These are phyloP conservation scores for Chlorencoelia australis DNA, from an alignment of 2,329 filamentous ascomycete genomes.

Conservation along the genomic window DNA sequence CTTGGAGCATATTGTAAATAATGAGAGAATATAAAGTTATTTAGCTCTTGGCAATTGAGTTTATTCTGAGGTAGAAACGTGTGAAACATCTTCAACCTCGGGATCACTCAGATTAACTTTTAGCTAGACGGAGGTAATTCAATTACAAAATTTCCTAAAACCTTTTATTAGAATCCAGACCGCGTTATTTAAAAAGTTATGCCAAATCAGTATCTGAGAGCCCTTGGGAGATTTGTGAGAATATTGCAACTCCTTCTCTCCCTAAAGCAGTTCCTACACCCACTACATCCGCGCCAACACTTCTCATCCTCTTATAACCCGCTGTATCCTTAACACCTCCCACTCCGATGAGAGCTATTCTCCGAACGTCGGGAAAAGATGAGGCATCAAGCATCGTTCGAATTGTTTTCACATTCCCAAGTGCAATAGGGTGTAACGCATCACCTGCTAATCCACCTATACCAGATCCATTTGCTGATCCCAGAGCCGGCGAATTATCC, in stretches of 20 bases:
- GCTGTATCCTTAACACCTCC: slow-evolving; percentile 58
- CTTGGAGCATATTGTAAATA: too few relatives aligned
- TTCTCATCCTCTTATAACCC: slow-evolving; percentile 55
- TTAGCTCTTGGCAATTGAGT: too few relatives aligned
- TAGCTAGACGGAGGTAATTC: too few relatives aligned
- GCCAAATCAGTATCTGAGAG: too few relatives aligned
- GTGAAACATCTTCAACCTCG: too few relatives aligned
- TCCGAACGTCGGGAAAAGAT: slow-evolving; percentile 33
- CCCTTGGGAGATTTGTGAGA: slow-evolving; percentile 42
- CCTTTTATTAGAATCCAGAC: too few relatives aligned
- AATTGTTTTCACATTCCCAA: slow-evolving; percentile 69
- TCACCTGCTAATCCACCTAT: slow-evolving; percentile 65
- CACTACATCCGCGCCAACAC: slow-evolving; percentile 55
- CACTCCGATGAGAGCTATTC: slow-evolving; percentile 58
- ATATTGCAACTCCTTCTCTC: slow-evolving; percentile 49
- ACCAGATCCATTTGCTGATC: slow-evolving; percentile 42
- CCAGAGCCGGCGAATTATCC: slow-evolving; percentile 30
- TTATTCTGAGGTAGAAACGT: too few relatives aligned
- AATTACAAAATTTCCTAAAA: too few relatives aligned
- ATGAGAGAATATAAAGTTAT: too few relatives aligned
- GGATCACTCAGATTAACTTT: too few relatives aligned
- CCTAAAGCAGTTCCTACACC: slow-evolving; percentile 63
- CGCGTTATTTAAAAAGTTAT: too few relatives aligned
- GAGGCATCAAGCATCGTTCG: slow-evolving; percentile 42
- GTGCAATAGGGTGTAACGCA: slow-evolving; percentile 59